Conservation (phyloP, 805 yeast species). For the Pichia scutulata region DNA sequence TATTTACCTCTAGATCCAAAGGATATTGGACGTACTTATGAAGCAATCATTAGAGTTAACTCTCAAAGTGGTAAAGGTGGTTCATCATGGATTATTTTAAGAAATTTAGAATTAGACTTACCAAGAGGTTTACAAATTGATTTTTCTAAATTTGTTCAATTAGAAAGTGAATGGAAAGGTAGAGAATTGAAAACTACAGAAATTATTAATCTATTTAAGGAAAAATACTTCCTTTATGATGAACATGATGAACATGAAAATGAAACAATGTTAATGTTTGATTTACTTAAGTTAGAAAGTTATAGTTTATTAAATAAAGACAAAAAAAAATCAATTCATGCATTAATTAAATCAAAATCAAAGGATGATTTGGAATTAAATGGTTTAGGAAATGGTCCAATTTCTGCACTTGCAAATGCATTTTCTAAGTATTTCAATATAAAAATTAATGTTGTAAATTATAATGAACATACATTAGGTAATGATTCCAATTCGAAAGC, state of each 20-base stretch:
- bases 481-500: slow-evolving; percentile 64
- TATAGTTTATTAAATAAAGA: slow-evolving; percentile 28
- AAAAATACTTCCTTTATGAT: slow-evolving; percentile 37
- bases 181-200: slow-evolving; percentile 63
- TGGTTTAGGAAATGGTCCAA: slow-evolving; percentile 79
- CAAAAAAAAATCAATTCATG: slow-evolving; percentile 37
- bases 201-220: slow-evolving; percentile 56
- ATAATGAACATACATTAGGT: slow-evolving; percentile 77
- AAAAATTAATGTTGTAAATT: slow-evolving; percentile 54
- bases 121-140: slow-evolving; percentile 77
- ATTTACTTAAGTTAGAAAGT: slow-evolving; percentile 20
- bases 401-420: slow-evolving; percentile 67
- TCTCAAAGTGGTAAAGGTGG: slow-evolving; percentile 89
- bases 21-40: slow-evolving; percentile 84
- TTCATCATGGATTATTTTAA: slow-evolving; percentile 78
- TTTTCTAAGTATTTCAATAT: slow-evolving; percentile 40
- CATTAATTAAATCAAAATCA: slow-evolving; percentile 38
- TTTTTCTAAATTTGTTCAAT: slow-evolving; percentile 64
- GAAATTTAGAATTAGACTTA: slow-evolving; percentile 68
- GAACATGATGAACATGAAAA: slow-evolving; percentile 18
- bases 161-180: slow-evolving; percentile 60
- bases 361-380: slow-evolving; percentile 24
- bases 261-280: slow-evolving; percentile 11
- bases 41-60: slow-evolving; percentile 84
- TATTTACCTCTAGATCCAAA: slow-evolving; percentile 79